Evolutionary conservation across 2,329 filamentous ascomycete genomes (phyloP).

Genomic region (Pyrenochaeta sp.): DNA sequence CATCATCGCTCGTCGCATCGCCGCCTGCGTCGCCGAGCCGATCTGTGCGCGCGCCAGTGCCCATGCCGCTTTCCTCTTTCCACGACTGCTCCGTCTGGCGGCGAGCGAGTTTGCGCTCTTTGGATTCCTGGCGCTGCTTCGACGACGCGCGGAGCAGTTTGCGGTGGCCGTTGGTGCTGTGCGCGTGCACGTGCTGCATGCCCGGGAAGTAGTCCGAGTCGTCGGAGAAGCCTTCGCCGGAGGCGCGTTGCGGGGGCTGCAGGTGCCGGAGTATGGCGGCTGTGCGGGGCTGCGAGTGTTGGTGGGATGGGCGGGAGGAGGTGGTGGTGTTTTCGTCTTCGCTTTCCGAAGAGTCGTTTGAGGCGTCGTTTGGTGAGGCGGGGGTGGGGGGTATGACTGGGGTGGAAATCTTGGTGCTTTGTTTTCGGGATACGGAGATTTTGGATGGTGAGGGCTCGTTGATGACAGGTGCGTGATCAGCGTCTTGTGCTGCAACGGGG

Average conservation of each 20-base stretch:
- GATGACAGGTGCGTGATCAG: constrained; percentile 32
- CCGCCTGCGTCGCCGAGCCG: constrained; percentile 55
- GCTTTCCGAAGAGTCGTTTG: constrained; percentile 38
- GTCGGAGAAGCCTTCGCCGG: constrained; percentile 51
- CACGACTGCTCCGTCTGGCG: constrained; percentile 49
- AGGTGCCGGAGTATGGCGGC: constrained; percentile 42
- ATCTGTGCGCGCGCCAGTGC: constrained; percentile 53
- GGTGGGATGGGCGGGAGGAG: constrained; percentile 20
- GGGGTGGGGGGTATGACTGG: constrained; percentile 37
- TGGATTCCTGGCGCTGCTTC: constrained; percentile 40
- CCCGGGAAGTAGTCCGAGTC: constrained; percentile 53
- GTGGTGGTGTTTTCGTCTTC: constrained; percentile 28
- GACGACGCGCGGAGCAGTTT: constrained; percentile 36
- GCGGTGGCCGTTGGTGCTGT: constrained; percentile 21
- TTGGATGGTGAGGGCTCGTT: constrained; percentile 41
- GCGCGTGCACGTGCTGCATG: constrained; percentile 39
- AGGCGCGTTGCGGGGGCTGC: constrained; percentile 34
- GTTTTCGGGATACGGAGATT: constrained; percentile 33
- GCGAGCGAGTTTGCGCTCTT: constrained; percentile 44
- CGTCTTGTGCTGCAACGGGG: constrained; percentile 39
- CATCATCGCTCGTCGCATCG: constrained; percentile 33
- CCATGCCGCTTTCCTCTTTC: constrained; percentile 58
- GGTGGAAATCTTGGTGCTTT: constrained; percentile 32
- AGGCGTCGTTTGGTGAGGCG: constrained; percentile 45
- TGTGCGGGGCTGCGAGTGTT: constrained; percentile 34